Evolutionary conservation across 192 early-diverging fungal species (phyloP).

Genomic region (Diversispora eburnea): DNA sequence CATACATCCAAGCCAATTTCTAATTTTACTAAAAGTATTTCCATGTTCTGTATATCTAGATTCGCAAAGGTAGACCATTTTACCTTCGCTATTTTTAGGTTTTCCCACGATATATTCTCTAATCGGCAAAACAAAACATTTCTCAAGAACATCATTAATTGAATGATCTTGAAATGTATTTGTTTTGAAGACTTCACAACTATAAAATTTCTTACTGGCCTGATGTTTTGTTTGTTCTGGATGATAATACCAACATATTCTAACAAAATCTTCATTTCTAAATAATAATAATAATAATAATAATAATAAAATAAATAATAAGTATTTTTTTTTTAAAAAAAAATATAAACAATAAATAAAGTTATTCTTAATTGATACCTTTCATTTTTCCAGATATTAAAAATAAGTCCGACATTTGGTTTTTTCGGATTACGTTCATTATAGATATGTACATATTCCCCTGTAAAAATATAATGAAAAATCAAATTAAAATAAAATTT

Average conservation of each 20-base stretch:
- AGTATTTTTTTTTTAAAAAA: background rate
- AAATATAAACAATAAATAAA: background rate
- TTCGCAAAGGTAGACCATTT: constrained; percentile 63
- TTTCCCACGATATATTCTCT: constrained; percentile 55
- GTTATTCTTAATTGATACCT: constrained; percentile 28
- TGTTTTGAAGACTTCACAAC: constrained; percentile 67
- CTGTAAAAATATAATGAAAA: constrained; percentile 27
- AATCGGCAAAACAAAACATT: constrained; percentile 57
- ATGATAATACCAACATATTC: constrained; percentile 58
- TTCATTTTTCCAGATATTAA: constrained; percentile 46
- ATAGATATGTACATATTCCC: constrained; percentile 62
- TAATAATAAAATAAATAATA: too few species aligned
- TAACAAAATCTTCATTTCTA: constrained; percentile 42
- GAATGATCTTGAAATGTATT: constrained; percentile 50
- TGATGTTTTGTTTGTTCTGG: constrained; percentile 66
- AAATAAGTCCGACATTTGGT: constrained; percentile 62
- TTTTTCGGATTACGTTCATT: constrained; percentile 54
- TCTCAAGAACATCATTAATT: constrained; percentile 53
- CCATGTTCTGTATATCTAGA: constrained; percentile 56
- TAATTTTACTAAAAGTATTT: constrained; percentile 59
- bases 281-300: background rate
- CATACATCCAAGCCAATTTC: constrained; percentile 56
- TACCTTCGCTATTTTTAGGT: constrained; percentile 42
- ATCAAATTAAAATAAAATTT: background rate
- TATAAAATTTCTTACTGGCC: constrained; percentile 52